Evolutionary conservation across 225 moss, liverwort and hornwort genomes (phyloP), one percentile per base, ranked within the genome.

Genomic region (Sphagnum contortum): DNA sequence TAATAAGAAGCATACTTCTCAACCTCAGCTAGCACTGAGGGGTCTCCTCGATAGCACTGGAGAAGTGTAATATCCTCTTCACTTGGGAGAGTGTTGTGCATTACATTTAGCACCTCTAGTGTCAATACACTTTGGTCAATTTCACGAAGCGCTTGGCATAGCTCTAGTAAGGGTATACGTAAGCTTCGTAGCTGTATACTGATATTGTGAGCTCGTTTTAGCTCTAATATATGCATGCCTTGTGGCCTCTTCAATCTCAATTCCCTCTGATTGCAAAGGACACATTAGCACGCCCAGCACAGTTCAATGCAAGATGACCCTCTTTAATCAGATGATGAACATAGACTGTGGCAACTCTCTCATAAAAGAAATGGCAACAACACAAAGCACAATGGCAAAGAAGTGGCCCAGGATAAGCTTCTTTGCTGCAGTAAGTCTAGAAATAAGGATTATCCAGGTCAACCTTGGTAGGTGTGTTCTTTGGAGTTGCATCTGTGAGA

Each of bases 121-220:
- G 64, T 87, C 3, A 96, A 55, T 53, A 83, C 61, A 11, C 53
- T 8, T 57, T 76, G 65, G 47, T 96, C 78, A 53, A 88, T 81
- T 29, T 61, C 6, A 58, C 49, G 66, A 7, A 96, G 77, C 44
- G 92, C 90, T n/a, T 77, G 69, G 44, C 79, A 77, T 3, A 96
- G 69, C 50, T 89, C 78, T 64, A 76, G 73, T 52, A 92, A 67
- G 55, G 87, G 76, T 64, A 85, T 92, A 2, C 92, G 76, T 7
- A 96, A 72, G 76, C 96, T 92, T 69, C 76, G 73, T 3, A 96
- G 29, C 63, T 96, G 92, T 67, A 96, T 96, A 12, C 81, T 88
- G 60, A 96, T 62, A 9, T 96, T 96, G 64, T 96, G 96, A 54
- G 92, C 80, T 58, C 90, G 77, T 71, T 92, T 96, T 0, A 90